These are phyloP conservation scores for Yamadazyma spencermartinsiae DNA, from an alignment of 1,139 yeast species.

Conservation along the genomic window DNA sequence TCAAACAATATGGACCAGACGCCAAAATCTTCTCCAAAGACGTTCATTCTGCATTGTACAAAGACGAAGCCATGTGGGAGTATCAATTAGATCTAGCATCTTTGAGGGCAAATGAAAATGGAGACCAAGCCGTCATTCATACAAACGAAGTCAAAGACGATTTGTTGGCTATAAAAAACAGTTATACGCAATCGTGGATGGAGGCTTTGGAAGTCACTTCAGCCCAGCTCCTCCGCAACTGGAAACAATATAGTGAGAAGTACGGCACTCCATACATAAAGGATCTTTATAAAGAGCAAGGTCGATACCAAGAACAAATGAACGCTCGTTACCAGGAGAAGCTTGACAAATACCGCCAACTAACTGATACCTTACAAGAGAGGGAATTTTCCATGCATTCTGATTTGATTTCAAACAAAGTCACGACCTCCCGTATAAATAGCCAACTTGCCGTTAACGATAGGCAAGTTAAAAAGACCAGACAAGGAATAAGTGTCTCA, in stretches of 20 bases:
- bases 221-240: constrained; percentile 15
- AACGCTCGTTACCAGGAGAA: constrained; percentile 24
- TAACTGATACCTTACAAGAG: constrained; percentile 19
- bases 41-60: constrained; percentile 28
- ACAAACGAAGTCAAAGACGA: constrained; percentile 5
- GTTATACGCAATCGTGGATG: constrained; percentile 23
- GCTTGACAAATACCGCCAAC: constrained; percentile 16
- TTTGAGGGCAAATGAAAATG: constrained; percentile 3
- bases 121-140: constrained; percentile 1
- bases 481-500: constrained; percentile 23
- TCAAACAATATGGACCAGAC: constrained; percentile 28
- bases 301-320: constrained; percentile 24
- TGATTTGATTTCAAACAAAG: constrained; percentile 27
- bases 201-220: constrained; percentile 23
- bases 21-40: constrained; percentile 30
- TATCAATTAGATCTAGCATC: constrained; percentile 17
- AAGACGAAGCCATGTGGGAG: constrained; percentile 36
- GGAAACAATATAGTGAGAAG: constrained; percentile 17
- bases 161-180: constrained; percentile 1
- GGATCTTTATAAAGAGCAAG: constrained; percentile 15
- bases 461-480: constrained; percentile 8
- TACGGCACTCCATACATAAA: constrained; percentile 9
- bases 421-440: constrained; percentile 6
- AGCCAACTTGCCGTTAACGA: constrained; percentile 10
- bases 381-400: constrained; percentile 34